These are phyloP conservation scores for Auricularia auricula-judae DNA, from an alignment of 768 basidiomycete genomes.

Conservation along the genomic window DNA sequence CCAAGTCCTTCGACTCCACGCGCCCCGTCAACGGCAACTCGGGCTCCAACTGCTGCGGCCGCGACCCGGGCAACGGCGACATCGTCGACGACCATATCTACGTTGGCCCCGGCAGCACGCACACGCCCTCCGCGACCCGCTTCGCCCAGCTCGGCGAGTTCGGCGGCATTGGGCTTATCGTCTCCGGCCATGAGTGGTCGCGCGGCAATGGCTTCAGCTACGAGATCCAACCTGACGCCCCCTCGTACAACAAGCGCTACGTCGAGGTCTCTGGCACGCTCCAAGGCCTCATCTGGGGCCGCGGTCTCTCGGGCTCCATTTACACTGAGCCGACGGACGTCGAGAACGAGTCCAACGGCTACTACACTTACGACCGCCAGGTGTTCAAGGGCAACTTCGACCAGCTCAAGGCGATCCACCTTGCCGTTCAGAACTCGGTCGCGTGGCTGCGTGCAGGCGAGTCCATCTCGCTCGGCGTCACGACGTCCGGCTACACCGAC, in stretches of 20 bases:
- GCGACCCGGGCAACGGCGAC: not conserved
- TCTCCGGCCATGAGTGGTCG: not conserved
- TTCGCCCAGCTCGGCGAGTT: not conserved
- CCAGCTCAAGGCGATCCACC: not conserved
- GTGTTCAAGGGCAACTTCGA: not conserved
- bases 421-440: not conserved
- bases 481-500: not conserved
- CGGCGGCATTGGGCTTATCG: not conserved
- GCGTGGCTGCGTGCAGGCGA: not conserved
- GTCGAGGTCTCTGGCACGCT: not conserved
- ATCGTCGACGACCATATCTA: constrained; percentile 1
- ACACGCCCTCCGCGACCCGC: not conserved
- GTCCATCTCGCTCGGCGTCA: not conserved
- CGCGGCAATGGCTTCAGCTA: not conserved
- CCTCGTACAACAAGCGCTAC: not conserved
- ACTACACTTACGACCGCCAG: not conserved
- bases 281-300: not conserved
- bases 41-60: not conserved
- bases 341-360: not conserved
- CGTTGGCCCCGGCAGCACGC: not conserved
- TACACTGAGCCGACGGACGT: not conserved
- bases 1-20: not conserved
- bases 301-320: not conserved
- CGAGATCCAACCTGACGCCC: not conserved
- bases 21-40: not conserved